Conservation (phyloP, 2,329 filamentous ascomycete species). For the Colletotrichum brevisporum region DNA sequence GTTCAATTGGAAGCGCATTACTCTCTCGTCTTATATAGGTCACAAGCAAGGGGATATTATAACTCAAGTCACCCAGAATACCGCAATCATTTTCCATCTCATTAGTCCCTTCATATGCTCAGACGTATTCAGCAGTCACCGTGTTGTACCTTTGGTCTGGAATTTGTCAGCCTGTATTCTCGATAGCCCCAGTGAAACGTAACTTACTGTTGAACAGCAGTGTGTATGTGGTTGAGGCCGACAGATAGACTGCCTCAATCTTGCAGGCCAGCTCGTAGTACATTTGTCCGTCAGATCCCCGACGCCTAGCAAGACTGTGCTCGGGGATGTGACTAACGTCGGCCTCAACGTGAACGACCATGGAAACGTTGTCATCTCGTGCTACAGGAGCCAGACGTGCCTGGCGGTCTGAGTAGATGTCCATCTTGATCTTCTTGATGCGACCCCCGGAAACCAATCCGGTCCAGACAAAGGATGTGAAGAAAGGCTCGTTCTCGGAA, state of each 20-base stretch:
- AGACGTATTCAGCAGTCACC: constrained; percentile 60
- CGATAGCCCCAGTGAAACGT: no score
- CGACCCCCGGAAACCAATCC: constrained; percentile 51
- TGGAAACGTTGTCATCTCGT: constrained; percentile 53
- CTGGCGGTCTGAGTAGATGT: constrained; percentile 53
- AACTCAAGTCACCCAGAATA: no score
- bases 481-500: constrained; percentile 56
- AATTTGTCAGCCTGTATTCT: constrained; percentile 41
- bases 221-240: constrained; percentile 59
- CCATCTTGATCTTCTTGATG: constrained; percentile 51
- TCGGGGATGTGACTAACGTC: constrained; percentile 59
- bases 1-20: no score
- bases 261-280: constrained; percentile 57
- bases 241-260: constrained; percentile 59
- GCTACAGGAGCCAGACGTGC: constrained; percentile 49
- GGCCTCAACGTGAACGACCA: constrained; percentile 55
- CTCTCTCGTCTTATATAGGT: no score
- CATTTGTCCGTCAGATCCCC: constrained; percentile 53
- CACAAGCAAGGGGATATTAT: no score
- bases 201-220: constrained; percentile 57
- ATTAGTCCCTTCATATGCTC: not conserved
- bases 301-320: constrained; percentile 48
- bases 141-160: constrained; percentile 56
- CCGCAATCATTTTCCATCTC: not conserved
- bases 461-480: constrained; percentile 49